Conservation (phyloP, 768 basidiomycete genomes). For the Russula sp. region DNA sequence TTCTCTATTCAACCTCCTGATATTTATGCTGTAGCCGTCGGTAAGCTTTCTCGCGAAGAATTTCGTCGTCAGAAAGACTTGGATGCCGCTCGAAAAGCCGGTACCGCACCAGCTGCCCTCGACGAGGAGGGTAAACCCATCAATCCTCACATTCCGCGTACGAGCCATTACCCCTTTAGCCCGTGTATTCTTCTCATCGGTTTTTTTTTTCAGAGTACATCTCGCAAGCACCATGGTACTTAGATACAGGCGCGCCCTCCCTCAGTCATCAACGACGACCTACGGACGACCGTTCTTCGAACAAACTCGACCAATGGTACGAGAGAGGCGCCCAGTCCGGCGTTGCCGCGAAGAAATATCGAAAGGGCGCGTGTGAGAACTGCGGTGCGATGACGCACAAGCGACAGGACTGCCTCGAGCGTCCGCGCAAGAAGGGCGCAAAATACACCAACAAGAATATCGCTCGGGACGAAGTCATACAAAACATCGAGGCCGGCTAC, state of each 20-base stretch:
- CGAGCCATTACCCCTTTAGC: slow-evolving; percentile 35
- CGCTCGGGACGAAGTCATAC: slow-evolving; percentile 85
- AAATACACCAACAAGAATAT: slow-evolving; percentile 90
- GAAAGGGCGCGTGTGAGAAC: slow-evolving; percentile 98
- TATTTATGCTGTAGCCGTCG: slow-evolving; percentile 41
- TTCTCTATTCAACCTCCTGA: background rate
- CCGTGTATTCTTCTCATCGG: background rate
- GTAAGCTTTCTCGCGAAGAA: slow-evolving; percentile 92
- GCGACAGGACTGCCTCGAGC: slow-evolving; percentile 87
- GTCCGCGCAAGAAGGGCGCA: slow-evolving; percentile 94
- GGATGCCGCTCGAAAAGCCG: slow-evolving; percentile 97
- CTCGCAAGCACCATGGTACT: slow-evolving; percentile 98
- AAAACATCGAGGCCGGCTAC: slow-evolving; percentile 73
- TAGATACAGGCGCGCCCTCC: slow-evolving; percentile 90
- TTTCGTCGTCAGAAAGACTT: slow-evolving; percentile 94
- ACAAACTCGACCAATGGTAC: slow-evolving; percentile 88
- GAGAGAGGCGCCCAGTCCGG: slow-evolving; percentile 81
- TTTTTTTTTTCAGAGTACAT: slow-evolving; percentile 74
- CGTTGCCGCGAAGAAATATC: slow-evolving; percentile 93
- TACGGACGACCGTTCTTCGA: slow-evolving; percentile 49
- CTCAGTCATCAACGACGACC: slow-evolving; percentile 90
- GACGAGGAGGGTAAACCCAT: slow-evolving; percentile 95
- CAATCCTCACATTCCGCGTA: slow-evolving; percentile 98
- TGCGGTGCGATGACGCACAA: slow-evolving; percentile 97
- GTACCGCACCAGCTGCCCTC: slow-evolving; percentile 93